A percentile compares a stretch with the other conserved stretches of the same genome.
Evolutionary conservation across 345 rosid species (phyloP).

Genomic region (Acer campestre): DNA sequence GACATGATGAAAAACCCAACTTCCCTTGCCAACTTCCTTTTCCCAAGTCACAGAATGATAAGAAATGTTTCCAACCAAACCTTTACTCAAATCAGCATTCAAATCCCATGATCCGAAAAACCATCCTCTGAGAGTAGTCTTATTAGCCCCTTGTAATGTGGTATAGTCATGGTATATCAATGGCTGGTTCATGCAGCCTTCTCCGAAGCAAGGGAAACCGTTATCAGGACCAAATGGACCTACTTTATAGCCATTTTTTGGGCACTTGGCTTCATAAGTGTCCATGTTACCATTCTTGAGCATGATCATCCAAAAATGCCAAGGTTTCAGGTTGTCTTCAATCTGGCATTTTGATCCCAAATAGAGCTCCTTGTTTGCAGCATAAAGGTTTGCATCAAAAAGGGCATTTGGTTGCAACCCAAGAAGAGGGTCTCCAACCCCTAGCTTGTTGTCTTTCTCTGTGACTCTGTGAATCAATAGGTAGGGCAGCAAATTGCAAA

Average conservation of each 20-base stretch:
- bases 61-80: constrained; percentile 21
- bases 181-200: constrained; percentile 73
- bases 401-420: constrained; percentile 37
- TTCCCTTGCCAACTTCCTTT: constrained; percentile 44
- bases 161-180: constrained; percentile 55
- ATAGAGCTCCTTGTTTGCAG: constrained; percentile 61
- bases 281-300: constrained; percentile 66
- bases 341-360: constrained; percentile 65
- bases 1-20: constrained; percentile 57
- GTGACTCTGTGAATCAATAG: constrained; percentile 48
- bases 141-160: constrained; percentile 34
- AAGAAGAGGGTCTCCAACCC: constrained; percentile 38
- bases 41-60: too few relatives aligned
- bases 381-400: constrained; percentile 41
- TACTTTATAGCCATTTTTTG: constrained; percentile 52
- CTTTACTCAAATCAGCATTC: constrained; percentile 40
- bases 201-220: constrained; percentile 64
- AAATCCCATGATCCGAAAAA: constrained; percentile 70
- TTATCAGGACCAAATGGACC: constrained; percentile 47
- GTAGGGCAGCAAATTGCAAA: constrained; percentile 25
- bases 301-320: constrained; percentile 78
- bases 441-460: constrained; percentile 56
- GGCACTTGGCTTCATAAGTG: constrained; percentile 55
- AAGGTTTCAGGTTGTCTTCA: constrained; percentile 52
- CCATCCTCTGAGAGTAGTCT: constrained; percentile 32